A percentile compares a stretch with the other conserved stretches of the same genome.
Conservation (phyloP, 495 filamentous ascomycete species). For the Tuber melanosporum region DNA sequence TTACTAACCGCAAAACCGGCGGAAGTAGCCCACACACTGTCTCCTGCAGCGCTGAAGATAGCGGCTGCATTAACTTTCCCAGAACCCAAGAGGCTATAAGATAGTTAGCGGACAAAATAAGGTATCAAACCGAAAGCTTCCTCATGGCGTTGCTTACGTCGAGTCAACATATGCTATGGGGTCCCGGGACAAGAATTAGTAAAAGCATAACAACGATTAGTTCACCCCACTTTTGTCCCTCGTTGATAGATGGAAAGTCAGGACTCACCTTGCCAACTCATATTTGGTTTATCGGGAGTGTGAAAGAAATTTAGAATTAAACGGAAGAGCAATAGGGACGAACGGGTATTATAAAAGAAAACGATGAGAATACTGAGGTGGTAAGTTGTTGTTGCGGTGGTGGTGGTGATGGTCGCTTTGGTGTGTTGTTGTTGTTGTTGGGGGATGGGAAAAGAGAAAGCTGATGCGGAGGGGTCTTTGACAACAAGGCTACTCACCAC, state of each 20-base stretch:
- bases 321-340: not conserved
- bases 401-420: not conserved
- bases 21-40: constrained; percentile 74
- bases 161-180: constrained; percentile 31
- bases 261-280: constrained; percentile 29
- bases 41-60: constrained; percentile 74
- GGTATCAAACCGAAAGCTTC: not conserved
- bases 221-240: not conserved
- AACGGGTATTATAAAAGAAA: constrained; percentile 7
- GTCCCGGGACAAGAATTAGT: constrained; percentile 19
- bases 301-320: not conserved
- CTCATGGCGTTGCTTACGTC: constrained; percentile 5
- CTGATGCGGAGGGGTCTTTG: constrained; percentile 20
- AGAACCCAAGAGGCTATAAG: constrained; percentile 66
- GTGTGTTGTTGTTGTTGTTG: not conserved
- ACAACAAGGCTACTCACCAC: not conserved
- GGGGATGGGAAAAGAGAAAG: constrained; percentile 18
- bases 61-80: constrained; percentile 80
- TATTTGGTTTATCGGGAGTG: constrained; percentile 8
- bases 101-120: constrained; percentile 9
- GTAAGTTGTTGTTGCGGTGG: not conserved
- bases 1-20: constrained; percentile 62
- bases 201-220: constrained; percentile 13
- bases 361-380: not conserved
- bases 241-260: not conserved